These are phyloP conservation scores for Ilex aquifolium DNA, from an alignment of 257 asterid genomes.

Conservation along the genomic window DNA sequence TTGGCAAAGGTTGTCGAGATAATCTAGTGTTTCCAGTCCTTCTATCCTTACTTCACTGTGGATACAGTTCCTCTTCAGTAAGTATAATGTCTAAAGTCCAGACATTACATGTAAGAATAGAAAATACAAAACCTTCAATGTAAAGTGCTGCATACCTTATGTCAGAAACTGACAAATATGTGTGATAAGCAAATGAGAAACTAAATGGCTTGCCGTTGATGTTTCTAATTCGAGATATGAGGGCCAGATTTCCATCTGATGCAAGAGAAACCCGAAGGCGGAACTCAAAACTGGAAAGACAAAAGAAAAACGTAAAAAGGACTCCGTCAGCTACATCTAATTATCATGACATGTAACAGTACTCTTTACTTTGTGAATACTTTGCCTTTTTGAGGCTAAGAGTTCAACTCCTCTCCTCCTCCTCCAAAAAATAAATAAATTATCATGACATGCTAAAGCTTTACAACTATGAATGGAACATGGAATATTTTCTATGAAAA, in stretches of 20 bases:
- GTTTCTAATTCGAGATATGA: conserved; percentile 86
- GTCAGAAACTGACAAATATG: conserved; percentile 82
- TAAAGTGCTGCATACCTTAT: conserved; percentile 48
- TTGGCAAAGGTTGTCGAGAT: conserved; percentile 73
- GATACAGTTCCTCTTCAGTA: neutral
- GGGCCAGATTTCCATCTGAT: conserved; percentile 66
- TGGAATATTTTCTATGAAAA: no score
- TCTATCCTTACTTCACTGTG: conserved; percentile 88
- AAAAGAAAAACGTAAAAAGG: neutral
- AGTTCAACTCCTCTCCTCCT: no score
- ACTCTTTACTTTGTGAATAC: no score
- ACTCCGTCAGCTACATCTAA: conserved; percentile 4
- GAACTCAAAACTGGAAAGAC: conserved; percentile 57
- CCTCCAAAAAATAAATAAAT: no score
- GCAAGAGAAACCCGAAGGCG: conserved; percentile 78
- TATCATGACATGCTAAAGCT: no score
- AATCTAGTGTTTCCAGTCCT: conserved; percentile 91
- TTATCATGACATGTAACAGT: neutral
- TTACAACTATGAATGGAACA: no score
- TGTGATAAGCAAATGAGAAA: conserved; percentile 85
- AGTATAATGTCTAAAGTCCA: neutral
- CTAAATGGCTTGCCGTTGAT: conserved; percentile 78
- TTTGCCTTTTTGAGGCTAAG: no score
- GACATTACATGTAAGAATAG: conserved; percentile 1
- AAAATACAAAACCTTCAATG: conserved; percentile 1